Evolutionary conservation across 2,329 filamentous ascomycete species (phyloP), one percentile per base, ranked within the genome.

Genomic region (Fusarium transvaalense): DNA sequence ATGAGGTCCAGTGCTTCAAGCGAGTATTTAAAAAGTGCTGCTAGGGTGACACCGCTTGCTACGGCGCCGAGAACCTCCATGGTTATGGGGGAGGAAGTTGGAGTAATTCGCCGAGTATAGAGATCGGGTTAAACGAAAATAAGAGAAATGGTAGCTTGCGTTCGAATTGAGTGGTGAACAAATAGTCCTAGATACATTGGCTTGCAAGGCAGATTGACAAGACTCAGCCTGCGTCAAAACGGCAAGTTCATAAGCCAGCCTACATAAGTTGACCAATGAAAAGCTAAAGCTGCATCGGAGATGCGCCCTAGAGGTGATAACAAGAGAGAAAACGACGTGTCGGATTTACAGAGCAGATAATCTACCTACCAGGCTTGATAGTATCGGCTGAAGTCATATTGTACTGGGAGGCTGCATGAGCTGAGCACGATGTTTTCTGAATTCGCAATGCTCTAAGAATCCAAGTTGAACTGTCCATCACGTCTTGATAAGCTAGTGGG

Each of bases 61-160:
- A 25, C 39, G 9, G 21, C 39, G 8, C 39, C 39, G 0, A 42
- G 14, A 0, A 42, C 21, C 21, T 25, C 39, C 21, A 42, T 41
- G 13, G 10, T 23, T 14, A 6, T 6, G 10, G 15, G 8, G 31
- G 12, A 34, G 12, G 13, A 13, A 14, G 5, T 14, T 13, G 31
- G 8, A 14, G 13, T 12, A 15, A 34, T 34, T 34, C 12, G 6
- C 29, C 6, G 31, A 15, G 4, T 14, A 2, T 12, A 23, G 2
- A 41, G 38, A 17, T 5, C 8, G 15, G 15, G 4, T n/a, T n/a
- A n/a, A 23, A 10, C 2, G 21, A 41, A 3, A 13, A 25, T 10
- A 25, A 1, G 14, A 2, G 6, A 1, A 14, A 10, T 4, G 12
- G 1, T 15, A 7, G n/a, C 3, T 10, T 8, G 13, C 15, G 23